Evolutionary conservation across 306 rosid genomes (phyloP).

Genomic region (Vigna radiata): DNA sequence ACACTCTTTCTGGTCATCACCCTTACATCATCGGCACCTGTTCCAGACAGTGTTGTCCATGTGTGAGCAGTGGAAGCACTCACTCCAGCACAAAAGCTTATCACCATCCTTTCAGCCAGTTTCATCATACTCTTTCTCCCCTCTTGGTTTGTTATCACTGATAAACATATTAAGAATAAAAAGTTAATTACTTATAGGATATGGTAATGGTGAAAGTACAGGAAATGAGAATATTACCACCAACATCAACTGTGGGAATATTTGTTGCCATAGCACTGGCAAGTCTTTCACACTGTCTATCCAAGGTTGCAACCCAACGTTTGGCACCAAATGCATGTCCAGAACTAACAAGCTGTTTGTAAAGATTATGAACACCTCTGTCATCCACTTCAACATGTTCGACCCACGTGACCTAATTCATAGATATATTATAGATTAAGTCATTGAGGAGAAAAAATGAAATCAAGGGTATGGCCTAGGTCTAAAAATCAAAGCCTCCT

Average conservation of each 20-base stretch:
- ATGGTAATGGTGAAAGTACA: neutral
- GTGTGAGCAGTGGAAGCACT: constrained; percentile 96
- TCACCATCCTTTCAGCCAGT: constrained; percentile 95
- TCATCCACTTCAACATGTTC: constrained; percentile 95
- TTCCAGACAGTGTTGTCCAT: constrained; percentile 91
- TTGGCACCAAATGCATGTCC: constrained; percentile 96
- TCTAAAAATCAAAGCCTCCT: neutral
- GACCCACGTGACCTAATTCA: constrained; percentile 78
- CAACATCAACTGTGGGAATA: constrained; percentile 82
- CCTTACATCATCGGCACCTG: constrained; percentile 94
- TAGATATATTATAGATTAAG: neutral
- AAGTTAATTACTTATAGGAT: neutral
- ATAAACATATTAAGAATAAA: neutral
- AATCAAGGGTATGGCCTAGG: neutral
- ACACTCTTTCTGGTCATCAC: constrained; percentile 96
- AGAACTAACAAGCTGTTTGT: constrained; percentile 82
- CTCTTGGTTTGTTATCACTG: constrained; percentile 92
- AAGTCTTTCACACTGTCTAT: constrained; percentile 91
- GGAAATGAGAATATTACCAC: constrained; percentile 55
- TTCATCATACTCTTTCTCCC: constrained; percentile 97
- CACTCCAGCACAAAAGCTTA: constrained; percentile 96
- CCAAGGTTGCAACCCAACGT: constrained; percentile 92
- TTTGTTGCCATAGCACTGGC: constrained; percentile 93
- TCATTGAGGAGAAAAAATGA: neutral
- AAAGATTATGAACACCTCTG: constrained; percentile 87